Evolutionary conservation across 331 rosid genomes (phyloP), one percentile per base, ranked within the genome.

Genomic region (Stylosanthes scabra): DNA sequence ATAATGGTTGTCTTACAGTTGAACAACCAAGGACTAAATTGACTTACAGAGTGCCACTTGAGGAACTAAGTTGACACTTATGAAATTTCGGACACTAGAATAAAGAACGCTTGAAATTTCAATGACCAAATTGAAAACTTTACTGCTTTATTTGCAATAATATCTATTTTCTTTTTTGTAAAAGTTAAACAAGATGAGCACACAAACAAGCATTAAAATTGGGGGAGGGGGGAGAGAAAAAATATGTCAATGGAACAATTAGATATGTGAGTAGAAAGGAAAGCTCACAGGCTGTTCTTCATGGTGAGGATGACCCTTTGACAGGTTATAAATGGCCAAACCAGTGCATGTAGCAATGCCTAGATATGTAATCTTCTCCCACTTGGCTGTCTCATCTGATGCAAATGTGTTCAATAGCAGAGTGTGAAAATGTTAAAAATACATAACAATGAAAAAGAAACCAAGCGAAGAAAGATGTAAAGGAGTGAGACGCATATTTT

Each of bases 321-420:
- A 90, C 79, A 92, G 82, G 64, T 52, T 80, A 60, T 82, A 89
- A 78, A 75, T 0, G 1, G 97, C 78, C 27, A 95, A 85, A 58
- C 7, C 8, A 3, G 92, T 78, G 89, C 98, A 92, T 5, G 90
- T 3, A 9, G 25, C 86, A 75, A 92, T 92, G 78, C 97, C 99
- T 20, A 78, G 78, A 84, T 90, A 92, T 46, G 99, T 88, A 50
- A 95, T 92, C 82, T 92, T 92, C 88, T 95, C 99, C 99, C 99
- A 95, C 83, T 95, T 95, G 31, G 87, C 93, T 0, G 97, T 78
- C 86, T 95, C 99, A 59, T 75, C 99, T 95, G 80, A 54, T 65
- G 55, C n/a, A 58, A 14, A 45, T 25, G 63, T 46, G 63, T 46
- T n/a, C 57, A 51, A 9, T n/a, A 20, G 2, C 9, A 41, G 9